Evolutionary conservation across 768 basidiomycete species (phyloP).

Genomic region (Naganishia vaughanmartiniae): DNA sequence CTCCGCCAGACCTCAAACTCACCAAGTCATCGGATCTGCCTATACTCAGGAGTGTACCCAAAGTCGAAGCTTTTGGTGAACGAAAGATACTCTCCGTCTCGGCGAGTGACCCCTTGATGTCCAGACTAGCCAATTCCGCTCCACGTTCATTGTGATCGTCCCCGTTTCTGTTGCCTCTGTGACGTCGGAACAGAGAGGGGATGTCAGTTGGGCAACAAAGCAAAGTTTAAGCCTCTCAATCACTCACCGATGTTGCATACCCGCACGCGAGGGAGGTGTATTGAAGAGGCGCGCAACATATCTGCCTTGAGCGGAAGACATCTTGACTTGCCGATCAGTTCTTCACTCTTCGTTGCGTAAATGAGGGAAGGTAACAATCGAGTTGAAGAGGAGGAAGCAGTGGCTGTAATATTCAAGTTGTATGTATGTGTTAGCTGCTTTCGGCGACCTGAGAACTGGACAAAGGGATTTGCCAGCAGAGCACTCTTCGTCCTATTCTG

Average conservation of each 20-base stretch:
- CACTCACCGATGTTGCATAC: background rate
- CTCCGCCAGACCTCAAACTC: background rate
- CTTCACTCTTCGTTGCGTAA: background rate
- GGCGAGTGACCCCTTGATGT: background rate
- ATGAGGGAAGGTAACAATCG: background rate
- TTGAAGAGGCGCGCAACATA: slow-evolving; percentile 21
- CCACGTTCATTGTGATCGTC: background rate
- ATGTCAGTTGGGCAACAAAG: background rate
- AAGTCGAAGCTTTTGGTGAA: slow-evolving; percentile 7
- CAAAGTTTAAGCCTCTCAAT: background rate
- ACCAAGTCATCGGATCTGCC: slow-evolving; percentile 11
- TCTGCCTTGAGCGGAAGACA: slow-evolving; percentile 19
- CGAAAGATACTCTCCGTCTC: slow-evolving; percentile 1
- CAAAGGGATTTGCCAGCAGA: background rate
- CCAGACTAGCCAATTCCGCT: no score
- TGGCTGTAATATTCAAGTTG: background rate
- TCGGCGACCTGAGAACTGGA: background rate
- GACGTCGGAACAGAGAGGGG: background rate
- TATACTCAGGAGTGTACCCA: slow-evolving; percentile 1
- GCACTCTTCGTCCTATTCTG: background rate
- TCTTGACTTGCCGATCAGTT: background rate
- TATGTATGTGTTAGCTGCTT: background rate
- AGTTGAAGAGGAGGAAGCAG: background rate
- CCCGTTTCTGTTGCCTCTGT: background rate
- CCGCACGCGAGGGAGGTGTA: background rate